A percentile compares a stretch with the other conserved stretches of the same genome.
These are phyloP conservation scores for Herpetospermum pedunculosum DNA, from an alignment of 306 rosid genomes.

Conservation along the genomic window DNA sequence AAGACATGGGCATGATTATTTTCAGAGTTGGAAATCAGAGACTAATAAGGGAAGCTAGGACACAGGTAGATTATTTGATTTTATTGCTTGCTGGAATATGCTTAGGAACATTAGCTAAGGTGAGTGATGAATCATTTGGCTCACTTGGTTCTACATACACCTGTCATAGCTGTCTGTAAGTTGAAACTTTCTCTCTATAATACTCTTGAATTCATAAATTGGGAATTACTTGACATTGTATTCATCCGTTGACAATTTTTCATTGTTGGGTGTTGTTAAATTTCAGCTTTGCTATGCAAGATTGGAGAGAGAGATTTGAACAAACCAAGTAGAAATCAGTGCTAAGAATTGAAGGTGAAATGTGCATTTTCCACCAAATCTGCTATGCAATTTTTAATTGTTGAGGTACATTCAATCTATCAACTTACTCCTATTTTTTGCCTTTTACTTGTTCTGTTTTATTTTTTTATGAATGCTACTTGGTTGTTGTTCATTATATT, in stretches of 20 bases:
- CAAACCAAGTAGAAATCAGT: no score
- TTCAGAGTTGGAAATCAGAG: slow-evolving; percentile 82
- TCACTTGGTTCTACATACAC: slow-evolving; percentile 85
- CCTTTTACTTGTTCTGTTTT: no score
- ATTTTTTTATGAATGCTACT: no score
- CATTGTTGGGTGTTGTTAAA: slow-evolving; percentile 2
- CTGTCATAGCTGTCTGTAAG: slow-evolving; percentile 95
- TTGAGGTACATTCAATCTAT: no score
- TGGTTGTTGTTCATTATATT: no score
- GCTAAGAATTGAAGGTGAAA: no score
- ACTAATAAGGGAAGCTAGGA: slow-evolving; percentile 67
- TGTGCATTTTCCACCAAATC: no score
- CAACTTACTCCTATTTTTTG: no score
- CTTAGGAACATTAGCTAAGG: slow-evolving; percentile 92
- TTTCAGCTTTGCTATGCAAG: slow-evolving; percentile 86
- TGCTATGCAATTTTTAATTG: no score
- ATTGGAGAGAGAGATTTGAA: no score
- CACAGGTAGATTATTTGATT: slow-evolving; percentile 76
- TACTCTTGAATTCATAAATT: neutral
- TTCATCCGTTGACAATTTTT: neutral
- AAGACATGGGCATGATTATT: neutral
- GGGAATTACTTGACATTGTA: neutral
- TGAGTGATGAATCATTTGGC: slow-evolving; percentile 90
- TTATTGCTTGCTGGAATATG: slow-evolving; percentile 85
- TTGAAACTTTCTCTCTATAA: slow-evolving; percentile 8